These are phyloP conservation scores for Diophrys appendiculata DNA, from an alignment of 73 alveolate species.

Conservation along the genomic window DNA sequence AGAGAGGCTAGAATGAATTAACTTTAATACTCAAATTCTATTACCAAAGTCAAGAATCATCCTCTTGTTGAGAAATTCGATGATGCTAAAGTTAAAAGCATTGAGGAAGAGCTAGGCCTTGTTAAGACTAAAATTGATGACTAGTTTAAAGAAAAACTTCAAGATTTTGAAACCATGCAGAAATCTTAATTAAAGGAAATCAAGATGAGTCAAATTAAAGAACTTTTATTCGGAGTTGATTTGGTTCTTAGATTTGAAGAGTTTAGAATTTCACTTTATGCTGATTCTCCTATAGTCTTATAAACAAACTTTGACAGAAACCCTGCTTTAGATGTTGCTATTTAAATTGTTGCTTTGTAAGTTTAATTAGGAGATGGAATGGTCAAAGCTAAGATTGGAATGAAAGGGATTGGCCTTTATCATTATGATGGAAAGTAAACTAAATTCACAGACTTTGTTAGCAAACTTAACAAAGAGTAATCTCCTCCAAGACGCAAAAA, in stretches of 20 bases:
- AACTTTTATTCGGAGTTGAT: not conserved
- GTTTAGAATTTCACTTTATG: not conserved
- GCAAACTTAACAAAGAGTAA: not conserved
- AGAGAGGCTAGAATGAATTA: not conserved
- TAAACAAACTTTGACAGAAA: not conserved
- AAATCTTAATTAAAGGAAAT: not conserved
- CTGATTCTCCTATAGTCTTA: not conserved
- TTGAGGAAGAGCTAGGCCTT: not conserved
- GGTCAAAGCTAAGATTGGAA: not conserved
- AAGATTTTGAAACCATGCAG: not conserved
- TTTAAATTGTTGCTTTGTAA: not conserved
- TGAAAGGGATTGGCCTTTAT: not conserved
- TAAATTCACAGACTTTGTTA: not conserved
- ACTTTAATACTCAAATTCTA: not conserved
- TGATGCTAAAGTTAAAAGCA: not conserved
- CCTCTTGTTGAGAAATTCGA: not conserved
- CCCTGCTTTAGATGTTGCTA: not conserved
- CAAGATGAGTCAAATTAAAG: not conserved
- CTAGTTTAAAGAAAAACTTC: not conserved
- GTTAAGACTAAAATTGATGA: not conserved
- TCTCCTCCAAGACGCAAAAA: not conserved
- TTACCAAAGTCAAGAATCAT: not conserved
- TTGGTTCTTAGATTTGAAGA: not conserved
- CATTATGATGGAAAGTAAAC: not conserved
- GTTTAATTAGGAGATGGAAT: not conserved